Conservation (phyloP, 139 green algal genomes). For the Edaphochlamys debaryana region DNA sequence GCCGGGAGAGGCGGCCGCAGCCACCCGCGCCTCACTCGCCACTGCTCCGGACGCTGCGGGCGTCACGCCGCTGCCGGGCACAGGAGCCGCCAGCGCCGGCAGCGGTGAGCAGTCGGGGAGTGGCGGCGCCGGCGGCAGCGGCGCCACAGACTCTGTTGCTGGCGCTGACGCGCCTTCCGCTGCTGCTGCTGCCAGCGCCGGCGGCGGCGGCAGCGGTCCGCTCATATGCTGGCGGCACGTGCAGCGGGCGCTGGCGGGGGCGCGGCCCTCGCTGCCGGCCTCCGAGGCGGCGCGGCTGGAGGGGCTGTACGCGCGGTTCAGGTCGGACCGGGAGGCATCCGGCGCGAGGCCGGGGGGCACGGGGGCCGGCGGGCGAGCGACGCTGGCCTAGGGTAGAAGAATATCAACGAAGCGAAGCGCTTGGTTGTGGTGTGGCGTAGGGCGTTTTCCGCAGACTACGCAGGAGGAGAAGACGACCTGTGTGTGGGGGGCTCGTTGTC, state of each 20-base stretch:
- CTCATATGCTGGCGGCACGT: conserved; percentile 64
- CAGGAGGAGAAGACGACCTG: too few relatives aligned
- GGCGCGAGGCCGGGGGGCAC: conserved; percentile 22
- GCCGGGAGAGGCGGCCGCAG: not conserved
- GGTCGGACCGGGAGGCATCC: conserved; percentile 47
- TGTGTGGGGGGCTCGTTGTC: too few relatives aligned
- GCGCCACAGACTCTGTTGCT: not conserved
- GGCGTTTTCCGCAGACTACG: too few relatives aligned
- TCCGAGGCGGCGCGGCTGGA: conserved; percentile 66
- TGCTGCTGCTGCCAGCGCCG: not conserved
- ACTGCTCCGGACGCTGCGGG: not conserved
- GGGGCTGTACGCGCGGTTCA: conserved; percentile 73
- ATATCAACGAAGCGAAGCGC: too few relatives aligned
- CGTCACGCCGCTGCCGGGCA: too few relatives aligned
- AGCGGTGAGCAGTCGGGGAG: too few relatives aligned
- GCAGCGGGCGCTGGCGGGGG: conserved; percentile 52
- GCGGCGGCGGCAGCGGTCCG: not conserved
- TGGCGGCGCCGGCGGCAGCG: not conserved
- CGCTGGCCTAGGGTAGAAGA: conserved; percentile 65
- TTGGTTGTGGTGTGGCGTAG: too few relatives aligned
- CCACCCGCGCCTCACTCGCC: too few relatives aligned
- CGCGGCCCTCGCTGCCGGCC: conserved; percentile 70
- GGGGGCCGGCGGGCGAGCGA: conserved; percentile 54
- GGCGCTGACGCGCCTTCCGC: not conserved
- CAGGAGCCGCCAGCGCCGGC: not conserved